Evolutionary conservation across 2,329 filamentous ascomycete species (phyloP), one percentile per base, ranked within the genome.

Genomic region (Penicillium sp.): DNA sequence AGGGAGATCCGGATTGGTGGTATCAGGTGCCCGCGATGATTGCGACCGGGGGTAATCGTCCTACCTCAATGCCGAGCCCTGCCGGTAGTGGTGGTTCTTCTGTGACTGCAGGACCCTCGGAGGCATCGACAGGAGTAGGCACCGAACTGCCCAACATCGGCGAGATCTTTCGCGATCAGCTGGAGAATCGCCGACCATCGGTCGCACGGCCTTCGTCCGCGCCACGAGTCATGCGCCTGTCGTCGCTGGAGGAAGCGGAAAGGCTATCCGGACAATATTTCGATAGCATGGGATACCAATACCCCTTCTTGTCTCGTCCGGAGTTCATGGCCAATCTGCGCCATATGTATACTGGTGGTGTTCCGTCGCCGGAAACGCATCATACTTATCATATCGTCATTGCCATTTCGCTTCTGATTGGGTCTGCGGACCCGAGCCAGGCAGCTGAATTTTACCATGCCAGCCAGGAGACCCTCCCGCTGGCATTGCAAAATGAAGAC

Each of bases 251-350:
- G 31, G 73, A 75, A 58, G 72, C 73, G 0, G 69, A 75, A 48
- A 65, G 60, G 38, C 55, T 75, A 9, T 62, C 68, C 1, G 64
- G 59, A 1, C 68, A 71, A 49, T 75, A 75, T 39, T 75, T 75
- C 50, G 73, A 75, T 40, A 72, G 72, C 36, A 69, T 75, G 51
- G 73, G 72, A 2, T 74, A 70, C 27, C 73, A 75, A 55, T 75
- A 75, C 55, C 73, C 73, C 2, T 75, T 75, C 36, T 58, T 75
- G 11, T 65, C 71, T 21, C 72, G 73, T 0, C 48, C 59, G 8
- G 72, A 75, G 15, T 75, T 75, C 47, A 67, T 73, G 53, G 43
- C 53, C 7, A 63, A 70, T 27, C 61, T 75, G 55, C 70, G 68
- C 39, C 68, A 68, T 34, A 72, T 75, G 50, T 75, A 75, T 58